Percentiles rank a stretch among this genome's conserved stretches.
Conservation (phyloP, 345 rosid species). For the Citrus hindsii region DNA sequence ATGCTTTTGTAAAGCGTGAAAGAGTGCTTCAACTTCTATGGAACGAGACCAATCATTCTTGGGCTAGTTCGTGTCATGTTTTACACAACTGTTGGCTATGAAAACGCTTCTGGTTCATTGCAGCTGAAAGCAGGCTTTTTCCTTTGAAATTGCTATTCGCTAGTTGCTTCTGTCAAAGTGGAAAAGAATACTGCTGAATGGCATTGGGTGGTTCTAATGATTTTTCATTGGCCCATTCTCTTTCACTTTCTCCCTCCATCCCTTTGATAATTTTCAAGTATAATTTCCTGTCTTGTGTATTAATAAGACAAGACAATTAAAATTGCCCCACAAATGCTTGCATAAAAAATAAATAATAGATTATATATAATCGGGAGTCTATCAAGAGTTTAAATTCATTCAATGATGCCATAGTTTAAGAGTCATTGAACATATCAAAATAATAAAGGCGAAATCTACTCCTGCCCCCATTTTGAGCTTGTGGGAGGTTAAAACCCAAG, state of each 20-base stretch:
- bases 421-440: too few species aligned
- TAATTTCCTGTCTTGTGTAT: neutral
- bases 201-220: constrained; percentile 36
- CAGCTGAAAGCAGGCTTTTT: constrained; percentile 14
- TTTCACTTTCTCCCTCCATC: neutral
- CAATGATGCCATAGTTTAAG: neutral
- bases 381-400: neutral
- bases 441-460: too few species aligned
- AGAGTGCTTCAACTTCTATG: neutral
- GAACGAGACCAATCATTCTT: constrained; percentile 13
- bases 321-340: neutral
- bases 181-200: constrained; percentile 27
- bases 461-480: neutral
- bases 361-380: neutral
- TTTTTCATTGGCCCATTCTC: constrained; percentile 20
- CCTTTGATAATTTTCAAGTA: constrained; percentile 10
- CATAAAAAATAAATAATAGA: neutral
- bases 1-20: neutral
- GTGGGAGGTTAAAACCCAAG: neutral
- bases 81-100: constrained; percentile 21
- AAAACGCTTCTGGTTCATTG: constrained; percentile 15
- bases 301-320: neutral
- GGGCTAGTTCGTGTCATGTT: constrained; percentile 9
- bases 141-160: constrained; percentile 20
- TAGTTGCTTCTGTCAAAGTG: constrained; percentile 2